Evolutionary conservation across 2,329 filamentous ascomycete species (phyloP).

Genomic region (Aspergillus unguis): DNA sequence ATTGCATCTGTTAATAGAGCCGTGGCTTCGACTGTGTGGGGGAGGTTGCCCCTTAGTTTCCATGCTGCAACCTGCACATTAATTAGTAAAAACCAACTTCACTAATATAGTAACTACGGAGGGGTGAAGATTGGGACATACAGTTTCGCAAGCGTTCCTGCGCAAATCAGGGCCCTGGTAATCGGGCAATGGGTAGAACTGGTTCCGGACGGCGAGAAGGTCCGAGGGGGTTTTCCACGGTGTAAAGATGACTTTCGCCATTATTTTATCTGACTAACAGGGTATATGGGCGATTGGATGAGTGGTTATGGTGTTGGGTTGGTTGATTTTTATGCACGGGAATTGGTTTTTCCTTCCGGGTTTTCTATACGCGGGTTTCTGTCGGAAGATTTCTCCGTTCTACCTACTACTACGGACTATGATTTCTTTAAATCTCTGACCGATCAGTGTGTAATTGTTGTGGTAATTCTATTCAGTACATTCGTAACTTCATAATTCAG

Average conservation of each 20-base stretch:
- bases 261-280: background rate
- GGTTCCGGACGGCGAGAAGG: conserved; percentile 35
- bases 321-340: conserved; percentile 22
- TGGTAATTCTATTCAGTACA: background rate
- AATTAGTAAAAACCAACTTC: background rate
- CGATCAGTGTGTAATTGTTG: background rate
- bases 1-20: conserved; percentile 47
- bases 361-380: background rate
- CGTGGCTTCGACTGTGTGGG: conserved; percentile 46
- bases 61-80: conserved; percentile 39
- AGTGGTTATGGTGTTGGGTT: background rate
- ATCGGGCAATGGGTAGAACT: conserved; percentile 38
- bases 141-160: conserved; percentile 37
- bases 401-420: background rate
- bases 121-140: conserved; percentile 21
- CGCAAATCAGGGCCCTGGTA: conserved; percentile 38
- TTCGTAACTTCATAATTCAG: conserved; percentile 7
- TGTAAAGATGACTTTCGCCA: conserved; percentile 42
- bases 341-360: conserved; percentile 18
- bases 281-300: background rate
- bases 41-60: conserved; percentile 45
- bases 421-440: too few relatives aligned
- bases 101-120: background rate
- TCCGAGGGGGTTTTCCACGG: conserved; percentile 41
- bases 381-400: conserved; percentile 4